Percentiles rank a stretch among this genome's conserved stretches.
Evolutionary conservation across 148 eudicot species (phyloP).

Genomic region (Amaranthus hypochondriacus): DNA sequence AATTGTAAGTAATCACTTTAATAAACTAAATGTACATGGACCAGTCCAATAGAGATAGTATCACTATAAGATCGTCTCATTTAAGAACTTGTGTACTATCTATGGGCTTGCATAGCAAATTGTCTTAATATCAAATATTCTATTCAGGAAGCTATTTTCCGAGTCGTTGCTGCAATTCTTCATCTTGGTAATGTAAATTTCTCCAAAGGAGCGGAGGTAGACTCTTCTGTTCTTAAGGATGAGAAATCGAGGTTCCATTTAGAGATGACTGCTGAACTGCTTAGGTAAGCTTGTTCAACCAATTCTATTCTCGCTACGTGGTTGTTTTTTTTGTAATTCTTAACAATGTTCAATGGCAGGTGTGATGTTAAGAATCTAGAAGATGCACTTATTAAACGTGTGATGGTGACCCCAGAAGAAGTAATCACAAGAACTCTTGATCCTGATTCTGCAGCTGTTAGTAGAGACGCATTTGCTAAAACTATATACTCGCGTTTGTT

Average conservation of each 20-base stretch:
- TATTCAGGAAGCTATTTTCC: conserved; percentile 90
- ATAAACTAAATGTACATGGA: too few relatives aligned
- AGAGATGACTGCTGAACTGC: conserved; percentile 73
- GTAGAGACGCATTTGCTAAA: conserved; percentile 97
- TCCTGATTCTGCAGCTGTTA: conserved; percentile 70
- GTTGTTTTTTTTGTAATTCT: background rate
- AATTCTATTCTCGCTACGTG: conserved; percentile 3
- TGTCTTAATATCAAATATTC: conserved; percentile 12
- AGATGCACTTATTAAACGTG: conserved; percentile 92
- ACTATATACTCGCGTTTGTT: conserved; percentile 93
- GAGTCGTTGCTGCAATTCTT: conserved; percentile 88
- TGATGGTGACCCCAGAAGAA: conserved; percentile 99
- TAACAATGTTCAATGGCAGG: conserved; percentile 36
- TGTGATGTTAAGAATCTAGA: conserved; percentile 90
- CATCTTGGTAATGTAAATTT: conserved; percentile 95
- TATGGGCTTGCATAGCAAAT: background rate
- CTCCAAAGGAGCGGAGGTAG: conserved; percentile 82
- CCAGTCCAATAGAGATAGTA: too few relatives aligned
- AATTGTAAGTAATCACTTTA: too few relatives aligned
- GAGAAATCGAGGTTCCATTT: conserved; percentile 88
- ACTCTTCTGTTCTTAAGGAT: conserved; percentile 87
- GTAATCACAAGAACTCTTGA: conserved; percentile 85
- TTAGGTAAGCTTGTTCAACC: conserved; percentile 44
- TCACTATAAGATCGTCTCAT: too few relatives aligned
- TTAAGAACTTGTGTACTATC: background rate